A percentile compares a stretch with the other conserved stretches of the same genome.
Conservation (phyloP, 345 rosid species). For the Leavenworthia alabamica region DNA sequence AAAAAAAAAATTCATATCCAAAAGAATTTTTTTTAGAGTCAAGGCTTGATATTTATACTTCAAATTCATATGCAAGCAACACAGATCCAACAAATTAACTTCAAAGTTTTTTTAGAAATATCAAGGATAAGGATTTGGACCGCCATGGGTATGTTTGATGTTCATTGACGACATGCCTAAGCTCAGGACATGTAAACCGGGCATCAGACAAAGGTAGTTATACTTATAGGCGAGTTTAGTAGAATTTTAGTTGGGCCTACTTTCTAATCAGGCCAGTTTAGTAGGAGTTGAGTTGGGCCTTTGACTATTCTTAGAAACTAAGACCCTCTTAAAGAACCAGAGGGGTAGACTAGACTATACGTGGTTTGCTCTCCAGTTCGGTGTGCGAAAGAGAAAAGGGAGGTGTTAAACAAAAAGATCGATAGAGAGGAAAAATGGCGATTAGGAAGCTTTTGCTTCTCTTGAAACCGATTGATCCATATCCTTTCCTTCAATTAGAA, state of each 20-base stretch:
- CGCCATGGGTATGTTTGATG: neutral
- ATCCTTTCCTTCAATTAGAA: conserved; percentile 38
- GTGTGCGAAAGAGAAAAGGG: neutral
- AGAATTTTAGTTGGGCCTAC: neutral
- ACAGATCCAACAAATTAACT: neutral
- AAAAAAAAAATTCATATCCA: no score
- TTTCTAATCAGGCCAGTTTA: neutral
- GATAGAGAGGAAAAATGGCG: conserved; percentile 36
- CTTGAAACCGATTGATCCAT: conserved; percentile 63
- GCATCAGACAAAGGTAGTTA: neutral
- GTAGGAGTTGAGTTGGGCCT: neutral
- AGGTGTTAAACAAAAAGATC: neutral
- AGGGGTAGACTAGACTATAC: neutral
- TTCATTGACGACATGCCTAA: neutral
- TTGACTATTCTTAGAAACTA: neutral
- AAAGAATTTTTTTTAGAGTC: no score
- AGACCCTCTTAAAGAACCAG: neutral
- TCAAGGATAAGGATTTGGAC: neutral
- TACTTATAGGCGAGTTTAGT: neutral
- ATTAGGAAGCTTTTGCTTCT: conserved; percentile 65
- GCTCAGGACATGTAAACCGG: neutral
- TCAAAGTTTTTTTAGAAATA: neutral
- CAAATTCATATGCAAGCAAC: neutral
- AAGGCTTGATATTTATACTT: no score
- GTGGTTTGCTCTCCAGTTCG: neutral